A percentile compares a stretch with the other conserved stretches of the same genome.
phyloP scores from a whole-genome alignment of 163 green algal species.

The Chlorella variabilis region DNA sequence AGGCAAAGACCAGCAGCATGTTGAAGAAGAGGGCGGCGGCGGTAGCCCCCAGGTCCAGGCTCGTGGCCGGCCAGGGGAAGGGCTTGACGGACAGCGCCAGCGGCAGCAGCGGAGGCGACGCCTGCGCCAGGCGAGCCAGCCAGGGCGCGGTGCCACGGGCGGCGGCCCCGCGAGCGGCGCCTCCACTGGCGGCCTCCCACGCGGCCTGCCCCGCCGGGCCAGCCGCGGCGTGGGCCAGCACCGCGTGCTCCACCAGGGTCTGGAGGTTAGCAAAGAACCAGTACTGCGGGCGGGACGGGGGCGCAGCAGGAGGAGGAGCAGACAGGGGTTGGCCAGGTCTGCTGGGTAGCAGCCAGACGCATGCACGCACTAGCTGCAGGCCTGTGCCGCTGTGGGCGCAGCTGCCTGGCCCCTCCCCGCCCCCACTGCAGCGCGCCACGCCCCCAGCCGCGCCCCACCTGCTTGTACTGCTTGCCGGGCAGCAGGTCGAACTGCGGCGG shows the following conservation, averaged over 20 bases:
- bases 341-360: no score
- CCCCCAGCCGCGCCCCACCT: neutral
- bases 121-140: neutral
- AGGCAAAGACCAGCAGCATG: conserved; percentile 83
- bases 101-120: conserved; percentile 47
- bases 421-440: no score
- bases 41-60: conserved; percentile 71
- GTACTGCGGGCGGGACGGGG: no score
- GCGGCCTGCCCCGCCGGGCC: neutral
- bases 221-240: conserved; percentile 28
- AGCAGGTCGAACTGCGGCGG: conserved; percentile 63
- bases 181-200: neutral
- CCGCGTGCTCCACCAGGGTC: conserved; percentile 47
- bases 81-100: conserved; percentile 60
- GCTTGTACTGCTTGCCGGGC: conserved; percentile 53
- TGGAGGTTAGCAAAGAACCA: conserved; percentile 73
- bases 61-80: conserved; percentile 77
- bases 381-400: no score
- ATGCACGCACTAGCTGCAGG: no score
- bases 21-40: conserved; percentile 75
- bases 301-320: neutral
- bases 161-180: neutral
- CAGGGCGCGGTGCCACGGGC: neutral
- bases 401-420: no score
- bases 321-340: neutral